These are phyloP conservation scores for Trametes gibbosa DNA, from an alignment of 768 basidiomycete species.

Conservation along the genomic window DNA sequence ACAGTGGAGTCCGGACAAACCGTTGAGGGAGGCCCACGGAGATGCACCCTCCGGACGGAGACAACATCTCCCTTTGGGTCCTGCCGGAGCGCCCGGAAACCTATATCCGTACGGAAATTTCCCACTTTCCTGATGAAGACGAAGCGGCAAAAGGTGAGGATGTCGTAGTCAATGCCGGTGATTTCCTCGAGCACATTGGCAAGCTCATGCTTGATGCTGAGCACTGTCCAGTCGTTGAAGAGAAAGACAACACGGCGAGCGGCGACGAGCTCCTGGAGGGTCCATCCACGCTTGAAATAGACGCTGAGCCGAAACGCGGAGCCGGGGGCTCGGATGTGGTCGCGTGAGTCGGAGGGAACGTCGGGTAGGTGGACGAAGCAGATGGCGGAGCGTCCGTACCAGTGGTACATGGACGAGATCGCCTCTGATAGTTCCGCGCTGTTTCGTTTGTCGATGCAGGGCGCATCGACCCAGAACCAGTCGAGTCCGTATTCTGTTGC, in stretches of 20 bases:
- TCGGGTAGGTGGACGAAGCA: not conserved
- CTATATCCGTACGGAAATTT: no score
- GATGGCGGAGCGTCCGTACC: not conserved
- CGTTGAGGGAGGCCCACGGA: no score
- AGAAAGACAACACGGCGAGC: not conserved
- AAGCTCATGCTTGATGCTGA: not conserved
- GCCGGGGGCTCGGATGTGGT: not conserved
- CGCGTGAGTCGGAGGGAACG: not conserved
- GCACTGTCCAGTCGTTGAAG: not conserved
- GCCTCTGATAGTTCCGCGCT: not conserved
- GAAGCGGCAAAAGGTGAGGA: not conserved
- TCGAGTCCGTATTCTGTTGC: no score
- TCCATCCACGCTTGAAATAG: constrained; percentile 11
- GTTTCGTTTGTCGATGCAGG: not conserved
- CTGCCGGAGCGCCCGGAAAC: no score
- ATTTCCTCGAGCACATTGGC: no score
- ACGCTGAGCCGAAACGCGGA: not conserved
- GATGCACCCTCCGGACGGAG: no score
- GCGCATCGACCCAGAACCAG: not conserved
- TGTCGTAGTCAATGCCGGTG: not conserved
- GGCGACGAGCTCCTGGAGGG: constrained; percentile 9
- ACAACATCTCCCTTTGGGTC: no score
- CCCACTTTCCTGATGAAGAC: no score
- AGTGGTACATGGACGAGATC: not conserved
- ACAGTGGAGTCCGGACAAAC: no score